Base-by-base conservation (phyloP, 345 rosid species). In the Geranium brycei region DNA sequence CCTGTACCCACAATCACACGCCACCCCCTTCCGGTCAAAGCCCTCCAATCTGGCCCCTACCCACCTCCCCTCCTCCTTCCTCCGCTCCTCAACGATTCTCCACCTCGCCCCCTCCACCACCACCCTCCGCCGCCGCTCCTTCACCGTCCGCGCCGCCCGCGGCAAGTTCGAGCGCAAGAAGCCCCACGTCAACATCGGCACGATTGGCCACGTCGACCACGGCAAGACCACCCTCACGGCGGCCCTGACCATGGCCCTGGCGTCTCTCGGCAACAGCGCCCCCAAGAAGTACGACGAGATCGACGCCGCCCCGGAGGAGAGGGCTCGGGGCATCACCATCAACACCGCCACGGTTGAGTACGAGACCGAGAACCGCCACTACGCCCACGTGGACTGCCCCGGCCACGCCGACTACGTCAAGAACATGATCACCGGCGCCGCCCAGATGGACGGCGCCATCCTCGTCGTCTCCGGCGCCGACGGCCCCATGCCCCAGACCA, bases 111-210 rank as follows among this genome's bases (percentile, higher is more conserved):
- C 73, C 32, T 1, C 80, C 15, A 5, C 59, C 31, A 15, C 65
- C 66, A 65, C 66, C 28, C 55, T 57, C 57, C 69, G 76, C 57
- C 78, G 76, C 35, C 80, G 83, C 31, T 55, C 83, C 1, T 73
- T 87, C 67, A 75, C 85, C 3, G 87, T 87, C 23, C 88, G 86
- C 10, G 97, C 95, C 7, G 97, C 96, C 53, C 85, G 87, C 51
- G 98, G 89, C 1, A 93, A 91, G 61, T 91, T 93, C 84, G 99
- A 95, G 86, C 67, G 99, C 35, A 88, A 88, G 77, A 93, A 93
- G 40, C 96, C 96, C 63, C 99, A 88, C 28, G 80, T 93, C 61
- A 90, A 93, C 80, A 82, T 93, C 66, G 95, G 96, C 4, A 88
- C 97, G 3, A 93, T 90, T 23, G 99, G 99, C 31, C 97, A 88